phyloP scores from a whole-genome alignment of 2,329 filamentous ascomycete species.

The Pseudogymnoascus destructans region DNA sequence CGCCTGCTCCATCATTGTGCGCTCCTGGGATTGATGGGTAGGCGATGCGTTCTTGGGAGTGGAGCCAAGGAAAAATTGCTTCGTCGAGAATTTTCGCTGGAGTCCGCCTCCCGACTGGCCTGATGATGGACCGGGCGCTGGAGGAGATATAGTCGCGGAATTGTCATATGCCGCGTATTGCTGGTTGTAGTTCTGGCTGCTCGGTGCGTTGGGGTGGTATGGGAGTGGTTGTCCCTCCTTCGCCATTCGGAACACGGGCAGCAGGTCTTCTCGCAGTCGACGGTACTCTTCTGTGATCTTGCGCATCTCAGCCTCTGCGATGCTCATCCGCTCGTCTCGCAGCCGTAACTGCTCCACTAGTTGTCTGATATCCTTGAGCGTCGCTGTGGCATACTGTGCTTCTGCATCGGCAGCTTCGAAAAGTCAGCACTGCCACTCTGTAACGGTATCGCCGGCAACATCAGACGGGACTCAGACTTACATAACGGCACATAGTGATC shows the following conservation, averaged over 20 bases:
- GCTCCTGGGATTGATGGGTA: constrained; percentile 58
- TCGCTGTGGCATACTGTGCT: constrained; percentile 72
- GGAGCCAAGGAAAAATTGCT: constrained; percentile 57
- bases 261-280: constrained; percentile 76
- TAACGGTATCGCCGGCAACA: background rate
- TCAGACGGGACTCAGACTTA: constrained; percentile 36
- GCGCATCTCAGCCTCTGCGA: constrained; percentile 71
- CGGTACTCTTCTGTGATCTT: constrained; percentile 80
- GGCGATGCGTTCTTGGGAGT: constrained; percentile 67
- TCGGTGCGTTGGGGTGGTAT: constrained; percentile 24
- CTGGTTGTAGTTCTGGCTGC: constrained; percentile 16
- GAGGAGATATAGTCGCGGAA: constrained; percentile 37
- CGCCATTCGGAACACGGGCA: constrained; percentile 77
- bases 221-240: constrained; percentile 89
- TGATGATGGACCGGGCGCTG: constrained; percentile 42
- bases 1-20: constrained; percentile 47
- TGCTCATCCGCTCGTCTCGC: constrained; percentile 69
- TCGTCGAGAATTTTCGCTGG: constrained; percentile 62
- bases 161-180: constrained; percentile 35
- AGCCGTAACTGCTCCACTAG: constrained; percentile 80
- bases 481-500: constrained; percentile 90
- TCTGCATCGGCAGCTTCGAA: constrained; percentile 72
- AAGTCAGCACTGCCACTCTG: constrained; percentile 16
- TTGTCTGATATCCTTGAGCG: constrained; percentile 82
- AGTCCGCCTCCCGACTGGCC: constrained; percentile 41